Conservation (phyloP, 768 basidiomycete species). For the Saitozyma sp. region DNA sequence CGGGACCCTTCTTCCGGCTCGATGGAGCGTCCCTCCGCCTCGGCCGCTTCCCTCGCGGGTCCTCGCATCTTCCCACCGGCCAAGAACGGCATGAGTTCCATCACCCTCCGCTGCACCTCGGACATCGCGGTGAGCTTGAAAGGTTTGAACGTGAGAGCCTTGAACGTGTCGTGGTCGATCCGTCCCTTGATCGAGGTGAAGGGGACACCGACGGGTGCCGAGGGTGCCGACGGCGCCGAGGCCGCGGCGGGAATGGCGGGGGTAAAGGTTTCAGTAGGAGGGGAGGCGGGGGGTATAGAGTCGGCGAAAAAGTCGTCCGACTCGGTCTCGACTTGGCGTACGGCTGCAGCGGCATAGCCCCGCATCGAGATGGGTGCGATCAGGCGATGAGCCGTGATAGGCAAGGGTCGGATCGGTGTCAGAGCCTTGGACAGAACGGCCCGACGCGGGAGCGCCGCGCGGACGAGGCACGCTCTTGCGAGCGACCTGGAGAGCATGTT, state of each 20-base stretch:
- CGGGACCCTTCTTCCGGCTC: constrained; percentile 19
- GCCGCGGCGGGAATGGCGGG: neutral
- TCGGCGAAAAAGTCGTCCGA: constrained; percentile 9
- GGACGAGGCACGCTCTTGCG: too few species aligned
- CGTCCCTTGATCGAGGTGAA: constrained; percentile 52
- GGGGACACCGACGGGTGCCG: constrained; percentile 10
- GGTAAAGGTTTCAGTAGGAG: neutral
- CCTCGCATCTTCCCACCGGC: constrained; percentile 33
- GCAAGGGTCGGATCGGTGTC: too few species aligned
- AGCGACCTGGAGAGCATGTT: too few species aligned
- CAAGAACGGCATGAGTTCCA: constrained; percentile 71
- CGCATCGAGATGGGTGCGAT: neutral
- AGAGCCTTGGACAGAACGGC: too few species aligned
- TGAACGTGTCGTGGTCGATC: constrained; percentile 55
- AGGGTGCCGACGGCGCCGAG: neutral
- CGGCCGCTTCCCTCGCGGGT: constrained; percentile 22
- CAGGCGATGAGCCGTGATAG: too few species aligned
- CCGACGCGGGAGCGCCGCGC: too few species aligned
- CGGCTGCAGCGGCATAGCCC: constrained; percentile 10
- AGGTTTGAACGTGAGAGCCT: constrained; percentile 65
- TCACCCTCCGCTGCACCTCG: constrained; percentile 75
- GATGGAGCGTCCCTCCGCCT: constrained; percentile 21
- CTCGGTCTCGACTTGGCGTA: constrained; percentile 4
- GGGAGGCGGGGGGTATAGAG: neutral
- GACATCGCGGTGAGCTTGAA: constrained; percentile 74